Evolutionary conservation across 257 asterid species (phyloP), one percentile per base, ranked within the genome.

Genomic region (Thymus quinquecostatus): DNA sequence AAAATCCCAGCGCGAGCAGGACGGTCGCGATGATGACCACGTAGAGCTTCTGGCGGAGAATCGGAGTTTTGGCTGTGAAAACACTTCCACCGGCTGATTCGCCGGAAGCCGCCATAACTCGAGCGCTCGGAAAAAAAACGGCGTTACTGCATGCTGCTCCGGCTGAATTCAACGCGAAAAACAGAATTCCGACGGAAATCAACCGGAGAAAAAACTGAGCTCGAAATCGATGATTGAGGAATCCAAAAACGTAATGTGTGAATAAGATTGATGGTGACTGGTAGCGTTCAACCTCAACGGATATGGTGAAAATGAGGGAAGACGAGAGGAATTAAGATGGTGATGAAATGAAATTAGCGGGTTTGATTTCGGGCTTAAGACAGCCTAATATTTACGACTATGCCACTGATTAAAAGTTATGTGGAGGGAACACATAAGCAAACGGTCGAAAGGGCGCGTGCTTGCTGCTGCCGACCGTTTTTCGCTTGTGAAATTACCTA

Each of bases 41-140:
- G 78, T 88, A 88, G 29, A 92, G 97, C 41, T 80, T 86, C 43
- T 83, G 96, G 11, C 92, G 84, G 2, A 92, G 73, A 53, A 92
- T 84, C 10, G 96, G 92, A 56, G 98, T 92, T 67, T 58, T 76
- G 6, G 83, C 41, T 64, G 84, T 81, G 71, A 92, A 78, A 69
- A 84, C 43, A 54, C 11, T 72, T 3, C 76, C 57, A 55, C 79
- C 78, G 53, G 78, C 58, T 65, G 82, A 67, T 0, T 44, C 38
- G 48, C 77, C 86, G 83, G 92, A 64, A 59, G 43, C 77, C 60
- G 81, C 80, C 96, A 89, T 89, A 40, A 56, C 11, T 63, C 4
- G 73, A 29, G 56, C 44, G 72, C 38, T 13, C 7, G 64, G 38
- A 69, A 47, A 59, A 64, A 69, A 47, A 59, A 64, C 72, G 66